A percentile compares a stretch with the other conserved stretches of the same genome.
Conservation (phyloP, 176 grass and related monocot species). For the Zoysia pacifica region DNA sequence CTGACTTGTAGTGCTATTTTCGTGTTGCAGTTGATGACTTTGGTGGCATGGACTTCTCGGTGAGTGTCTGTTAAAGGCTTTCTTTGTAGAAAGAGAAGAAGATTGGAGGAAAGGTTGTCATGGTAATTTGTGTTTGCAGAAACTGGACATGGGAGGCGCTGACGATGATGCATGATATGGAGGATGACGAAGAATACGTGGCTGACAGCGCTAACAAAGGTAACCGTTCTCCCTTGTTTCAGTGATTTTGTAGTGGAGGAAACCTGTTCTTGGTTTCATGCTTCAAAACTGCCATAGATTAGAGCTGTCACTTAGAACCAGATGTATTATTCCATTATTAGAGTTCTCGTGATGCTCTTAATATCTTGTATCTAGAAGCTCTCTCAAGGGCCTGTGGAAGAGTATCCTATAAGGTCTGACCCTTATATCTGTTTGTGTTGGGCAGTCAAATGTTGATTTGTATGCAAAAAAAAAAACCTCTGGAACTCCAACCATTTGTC, state of each 20-base stretch:
- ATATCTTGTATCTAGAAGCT: not conserved
- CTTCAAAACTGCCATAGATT: not conserved
- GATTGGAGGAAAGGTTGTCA: constrained; percentile 3
- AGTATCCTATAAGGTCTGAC: not conserved
- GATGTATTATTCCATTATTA: not conserved
- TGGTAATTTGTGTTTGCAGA: constrained; percentile 56
- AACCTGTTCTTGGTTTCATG: not conserved
- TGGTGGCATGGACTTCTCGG: constrained; percentile 90
- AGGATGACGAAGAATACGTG: constrained; percentile 57
- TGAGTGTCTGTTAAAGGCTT: constrained; percentile 14
- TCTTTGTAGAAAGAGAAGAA: not conserved
- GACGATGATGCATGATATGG: constrained; percentile 49
- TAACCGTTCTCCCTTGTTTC: not conserved
- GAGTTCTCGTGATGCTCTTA: not conserved
- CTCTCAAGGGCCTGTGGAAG: not conserved
- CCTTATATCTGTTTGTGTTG: too few relatives aligned
- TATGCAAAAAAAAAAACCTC: not conserved
- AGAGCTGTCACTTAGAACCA: not conserved
- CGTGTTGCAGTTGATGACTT: constrained; percentile 66
- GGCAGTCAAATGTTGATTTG: not conserved
- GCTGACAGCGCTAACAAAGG: constrained; percentile 53
- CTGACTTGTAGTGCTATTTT: not conserved
- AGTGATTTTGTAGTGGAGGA: not conserved
- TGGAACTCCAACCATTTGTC: not conserved
- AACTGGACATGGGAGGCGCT: constrained; percentile 72